Evolutionary conservation across 2,329 filamentous ascomycete species (phyloP).

Genomic region (Rachicladosporium sp.): DNA sequence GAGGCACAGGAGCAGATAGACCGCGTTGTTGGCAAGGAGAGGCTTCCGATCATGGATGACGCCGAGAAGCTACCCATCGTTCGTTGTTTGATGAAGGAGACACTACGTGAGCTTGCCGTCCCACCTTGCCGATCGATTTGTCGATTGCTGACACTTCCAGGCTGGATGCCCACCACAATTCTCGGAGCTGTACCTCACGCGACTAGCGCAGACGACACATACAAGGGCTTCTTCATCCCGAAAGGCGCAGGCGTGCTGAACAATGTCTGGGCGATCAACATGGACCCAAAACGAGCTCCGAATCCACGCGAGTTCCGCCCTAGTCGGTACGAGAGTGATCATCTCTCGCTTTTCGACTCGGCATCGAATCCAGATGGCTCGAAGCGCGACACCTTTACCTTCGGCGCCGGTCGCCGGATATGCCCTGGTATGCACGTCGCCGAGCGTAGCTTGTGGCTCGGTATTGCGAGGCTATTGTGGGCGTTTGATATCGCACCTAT

Average conservation of each 20-base stretch:
- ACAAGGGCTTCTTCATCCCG: slow-evolving; percentile 22
- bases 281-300: slow-evolving; percentile 24
- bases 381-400: slow-evolving; percentile 42
- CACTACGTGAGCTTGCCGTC: not conserved
- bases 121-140: no score
- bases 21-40: slow-evolving; percentile 7
- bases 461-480: slow-evolving; percentile 38
- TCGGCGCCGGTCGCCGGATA: slow-evolving; percentile 44
- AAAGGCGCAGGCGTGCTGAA: slow-evolving; percentile 17
- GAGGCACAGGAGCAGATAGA: slow-evolving; percentile 39
- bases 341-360: slow-evolving; percentile 16
- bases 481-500: slow-evolving; percentile 20
- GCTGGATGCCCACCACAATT: slow-evolving; percentile 10
- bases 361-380: slow-evolving; percentile 25
- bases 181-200: slow-evolving; percentile 21
- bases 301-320: slow-evolving; percentile 28
- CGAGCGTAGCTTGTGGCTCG: slow-evolving; percentile 36
- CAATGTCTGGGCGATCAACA: slow-evolving; percentile 26
- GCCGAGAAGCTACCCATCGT: slow-evolving; percentile 11
- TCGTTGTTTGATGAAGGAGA: slow-evolving; percentile 12
- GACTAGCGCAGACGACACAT: slow-evolving; percentile 6
- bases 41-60: slow-evolving; percentile 10
- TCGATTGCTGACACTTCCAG: not conserved
- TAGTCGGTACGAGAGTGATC: slow-evolving; percentile 17
- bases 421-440: slow-evolving; percentile 48